Evolutionary conservation across 2,329 filamentous ascomycete species (phyloP).

Genomic region (Trichoderma gracile): DNA sequence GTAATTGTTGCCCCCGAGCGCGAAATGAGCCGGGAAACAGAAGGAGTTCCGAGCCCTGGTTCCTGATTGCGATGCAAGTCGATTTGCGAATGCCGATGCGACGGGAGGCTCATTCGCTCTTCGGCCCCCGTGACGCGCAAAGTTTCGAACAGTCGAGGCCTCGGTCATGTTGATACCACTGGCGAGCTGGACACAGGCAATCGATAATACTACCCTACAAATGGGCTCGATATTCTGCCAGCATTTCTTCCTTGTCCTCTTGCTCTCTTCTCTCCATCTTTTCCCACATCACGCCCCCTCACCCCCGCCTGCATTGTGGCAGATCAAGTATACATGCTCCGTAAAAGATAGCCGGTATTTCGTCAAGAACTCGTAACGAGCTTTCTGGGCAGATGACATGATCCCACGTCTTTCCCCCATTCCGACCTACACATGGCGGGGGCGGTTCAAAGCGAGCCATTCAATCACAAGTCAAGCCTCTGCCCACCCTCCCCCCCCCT

Average conservation of each 20-base stretch:
- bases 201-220: slow-evolving; percentile 4
- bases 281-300: not conserved
- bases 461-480: not conserved
- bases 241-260: not conserved
- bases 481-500: not conserved
- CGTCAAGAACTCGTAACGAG: slow-evolving; percentile 9
- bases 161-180: slow-evolving; percentile 13
- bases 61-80: not conserved
- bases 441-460: too few relatives aligned
- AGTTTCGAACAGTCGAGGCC: not conserved
- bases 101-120: slow-evolving; percentile 3
- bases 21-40: slow-evolving; percentile 8
- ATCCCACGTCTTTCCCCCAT: not conserved
- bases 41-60: not conserved
- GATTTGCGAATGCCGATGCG: not conserved
- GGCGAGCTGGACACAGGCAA: not conserved
- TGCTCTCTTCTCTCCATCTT: not conserved
- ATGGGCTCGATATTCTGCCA: too few relatives aligned
- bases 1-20: slow-evolving; percentile 6
- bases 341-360: not conserved
- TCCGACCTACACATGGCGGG: not conserved
- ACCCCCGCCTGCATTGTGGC: not conserved
- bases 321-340: too few relatives aligned
- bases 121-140: not conserved
- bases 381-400: slow-evolving; percentile 1